phyloP scores from a whole-genome alignment of 1,139 yeast genomes.

The Suhomyces maxii region DNA sequence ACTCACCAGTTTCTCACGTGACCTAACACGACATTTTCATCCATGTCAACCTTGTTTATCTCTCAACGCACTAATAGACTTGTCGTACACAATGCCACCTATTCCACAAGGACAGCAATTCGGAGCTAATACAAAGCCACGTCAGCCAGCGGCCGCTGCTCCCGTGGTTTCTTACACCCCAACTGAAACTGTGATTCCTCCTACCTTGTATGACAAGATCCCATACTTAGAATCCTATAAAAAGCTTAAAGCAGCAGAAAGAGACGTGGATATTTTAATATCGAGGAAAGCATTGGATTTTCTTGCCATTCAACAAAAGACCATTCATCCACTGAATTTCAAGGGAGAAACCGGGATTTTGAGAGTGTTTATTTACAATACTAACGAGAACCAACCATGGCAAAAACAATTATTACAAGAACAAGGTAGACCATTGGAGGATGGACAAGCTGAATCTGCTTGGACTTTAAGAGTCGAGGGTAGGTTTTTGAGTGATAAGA shows the following conservation, averaged over 20 bases:
- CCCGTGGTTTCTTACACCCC: conserved; percentile 58
- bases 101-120: conserved; percentile 9
- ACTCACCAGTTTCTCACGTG: background rate
- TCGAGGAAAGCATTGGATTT: conserved; percentile 83
- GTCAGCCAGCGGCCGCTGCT: conserved; percentile 37
- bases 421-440: conserved; percentile 22
- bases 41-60: background rate
- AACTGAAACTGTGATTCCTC: conserved; percentile 69
- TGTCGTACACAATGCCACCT: conserved; percentile 5
- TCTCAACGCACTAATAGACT: background rate
- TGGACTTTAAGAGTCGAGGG: conserved; percentile 95
- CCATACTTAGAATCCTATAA: conserved; percentile 77
- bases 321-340: conserved; percentile 43
- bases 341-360: conserved; percentile 56
- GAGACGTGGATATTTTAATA: conserved; percentile 73
- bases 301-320: conserved; percentile 65
- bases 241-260: conserved; percentile 73
- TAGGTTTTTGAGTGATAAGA: conserved; percentile 49
- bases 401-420: conserved; percentile 51
- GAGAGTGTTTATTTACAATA: conserved; percentile 81
- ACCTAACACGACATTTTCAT: background rate
- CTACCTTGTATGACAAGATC: conserved; percentile 56
- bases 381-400: conserved; percentile 90
- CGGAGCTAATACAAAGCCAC: conserved; percentile 23
- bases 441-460: conserved; percentile 44